Base-by-base conservation (phyloP, 2,329 filamentous ascomycete species). In the Neophaeococcomyces aloes region DNA sequence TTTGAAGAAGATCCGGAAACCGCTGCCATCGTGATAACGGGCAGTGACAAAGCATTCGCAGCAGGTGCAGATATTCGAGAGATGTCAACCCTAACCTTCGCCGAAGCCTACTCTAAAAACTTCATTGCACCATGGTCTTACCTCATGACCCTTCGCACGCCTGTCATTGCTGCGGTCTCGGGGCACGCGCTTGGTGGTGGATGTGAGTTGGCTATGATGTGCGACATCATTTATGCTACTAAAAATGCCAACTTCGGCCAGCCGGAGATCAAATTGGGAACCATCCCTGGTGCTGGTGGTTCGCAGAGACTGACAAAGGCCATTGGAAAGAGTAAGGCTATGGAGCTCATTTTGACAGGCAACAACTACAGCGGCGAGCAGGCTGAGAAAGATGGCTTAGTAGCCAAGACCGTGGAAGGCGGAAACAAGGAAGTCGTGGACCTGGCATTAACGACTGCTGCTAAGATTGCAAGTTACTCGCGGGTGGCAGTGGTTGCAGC, bases 11-110 rank as follows among this genome's bases (percentile, higher is more conserved):
- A 83, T 50, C 72, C 80, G 45, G 71, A 74, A 25, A 81, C 87
- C 52, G 76, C 78, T 7, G 82, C 81, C 55, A 86, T 94, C 56
- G 66, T 98, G 47, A 72, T 98, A 46, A 95, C 91, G 1, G 91
- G 91, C 44, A 93, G 83, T 35, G 73, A 86, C 53, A 86, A 82
- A 65, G 88, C 89, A 32, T 98, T 95, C 60, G 89, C 89, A 61
- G 89, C 91, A 34, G 91, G 91, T 40, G 91, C 91, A 48, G 91
- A 98, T 65, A 98, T 98, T 71, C 96, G 96, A 67, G 91, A 98
- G 67, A 98, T 98, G 91, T 84, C 86, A 23, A 81, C 86, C 48
- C 78, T 95, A 30, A 88, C 81, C 44, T 98, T 98, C 67, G 77
- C 84, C 50, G 71, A 81, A 52, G 89, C 91, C 30, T 96, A 95